Evolutionary conservation across 2,329 filamentous ascomycete genomes (phyloP), one percentile per base, ranked within the genome.

Genomic region (Lasiodiplodia theobromae): DNA sequence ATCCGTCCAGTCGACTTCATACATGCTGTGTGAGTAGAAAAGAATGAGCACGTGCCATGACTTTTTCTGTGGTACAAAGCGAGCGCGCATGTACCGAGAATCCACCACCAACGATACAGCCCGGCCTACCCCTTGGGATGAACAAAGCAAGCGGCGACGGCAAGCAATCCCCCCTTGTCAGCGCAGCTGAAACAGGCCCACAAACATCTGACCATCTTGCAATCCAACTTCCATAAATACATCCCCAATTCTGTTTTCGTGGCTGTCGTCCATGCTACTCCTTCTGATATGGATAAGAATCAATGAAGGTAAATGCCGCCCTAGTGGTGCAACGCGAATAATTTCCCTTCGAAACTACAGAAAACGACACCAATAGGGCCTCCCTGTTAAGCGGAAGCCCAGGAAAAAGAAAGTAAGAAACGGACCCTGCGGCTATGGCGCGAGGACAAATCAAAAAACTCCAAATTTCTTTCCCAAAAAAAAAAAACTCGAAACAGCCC

Each of bases 271-370:
- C 38, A 44, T 60, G 57, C 57, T 25, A 25, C 47, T 28, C 23
- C 57, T 47, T 28, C 38, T 60, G 57, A 47, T 60, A 60, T 60
- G 23, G 37, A 31, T 28, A 12, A 23, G 25, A 47, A 10, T 10
- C n/a, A 31, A 28, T 28, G 38, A 47, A 23, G 44, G 23, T 38
- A n/a, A 60, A 47, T 60, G 57, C 57, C 57, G 25, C 57, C 57
- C 57, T 60, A 60, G 16, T 44, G 16, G 21, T 44, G 34, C 16
- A 47, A 23, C n/a, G 51, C 28, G 51, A 53, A 53, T 47, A 21
- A 18, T 21, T 21, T n/a, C 18, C 44, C 44, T 21, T 47, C 18
- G 7, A 21, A 47, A 58, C 25, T 31, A 23, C 40, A 60, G 21
- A 47, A 60, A 4, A 31, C n/a, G 12, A 18, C 21, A 23, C 14